These are phyloP conservation scores for Tilletia horrida DNA, from an alignment of 1,284 basidiomycete species.

Conservation along the genomic window DNA sequence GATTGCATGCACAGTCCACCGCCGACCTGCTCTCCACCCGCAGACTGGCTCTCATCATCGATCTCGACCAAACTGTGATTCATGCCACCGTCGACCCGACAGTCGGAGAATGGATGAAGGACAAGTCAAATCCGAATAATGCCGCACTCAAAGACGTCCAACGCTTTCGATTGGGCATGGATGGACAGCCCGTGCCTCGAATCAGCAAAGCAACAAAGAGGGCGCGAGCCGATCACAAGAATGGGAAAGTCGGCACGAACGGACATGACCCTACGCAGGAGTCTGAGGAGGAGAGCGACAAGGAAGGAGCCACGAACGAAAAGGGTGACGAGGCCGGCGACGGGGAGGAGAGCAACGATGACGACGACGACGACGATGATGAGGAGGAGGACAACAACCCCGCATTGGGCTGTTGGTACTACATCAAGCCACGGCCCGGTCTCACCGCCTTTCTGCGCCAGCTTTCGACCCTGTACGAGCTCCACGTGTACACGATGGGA, in stretches of 20 bases:
- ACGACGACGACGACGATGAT: slow-evolving; percentile 16
- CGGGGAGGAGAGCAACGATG: slow-evolving; percentile 19
- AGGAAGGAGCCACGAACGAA: not conserved
- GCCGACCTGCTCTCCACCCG: slow-evolving; percentile 70
- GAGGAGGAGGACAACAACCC: slow-evolving; percentile 12
- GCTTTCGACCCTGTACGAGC: slow-evolving; percentile 79
- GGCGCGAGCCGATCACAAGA: not conserved
- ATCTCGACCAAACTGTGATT: slow-evolving; percentile 97
- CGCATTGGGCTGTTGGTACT: slow-evolving; percentile 83
- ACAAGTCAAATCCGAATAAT: slow-evolving; percentile 81
- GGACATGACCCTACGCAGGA: slow-evolving; percentile 21
- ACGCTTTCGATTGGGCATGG: slow-evolving; percentile 78
- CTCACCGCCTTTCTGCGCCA: slow-evolving; percentile 71
- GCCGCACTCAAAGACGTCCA: slow-evolving; percentile 77
- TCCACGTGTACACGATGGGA: slow-evolving; percentile 99
- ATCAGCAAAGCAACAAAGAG: slow-evolving; percentile 20
- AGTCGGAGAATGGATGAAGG: slow-evolving; percentile 90
- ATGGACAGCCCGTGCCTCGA: slow-evolving; percentile 61
- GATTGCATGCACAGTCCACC: slow-evolving; percentile 78
- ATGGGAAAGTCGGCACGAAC: slow-evolving; percentile 19
- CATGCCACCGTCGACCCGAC: slow-evolving; percentile 98
- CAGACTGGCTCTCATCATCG: slow-evolving; percentile 90
- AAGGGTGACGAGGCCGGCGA: slow-evolving; percentile 7
- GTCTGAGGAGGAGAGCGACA: slow-evolving; percentile 21
- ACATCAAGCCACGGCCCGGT: slow-evolving; percentile 90